phyloP scores from a whole-genome alignment of 2,329 filamentous ascomycete species.

The Penicillium sp. region DNA sequence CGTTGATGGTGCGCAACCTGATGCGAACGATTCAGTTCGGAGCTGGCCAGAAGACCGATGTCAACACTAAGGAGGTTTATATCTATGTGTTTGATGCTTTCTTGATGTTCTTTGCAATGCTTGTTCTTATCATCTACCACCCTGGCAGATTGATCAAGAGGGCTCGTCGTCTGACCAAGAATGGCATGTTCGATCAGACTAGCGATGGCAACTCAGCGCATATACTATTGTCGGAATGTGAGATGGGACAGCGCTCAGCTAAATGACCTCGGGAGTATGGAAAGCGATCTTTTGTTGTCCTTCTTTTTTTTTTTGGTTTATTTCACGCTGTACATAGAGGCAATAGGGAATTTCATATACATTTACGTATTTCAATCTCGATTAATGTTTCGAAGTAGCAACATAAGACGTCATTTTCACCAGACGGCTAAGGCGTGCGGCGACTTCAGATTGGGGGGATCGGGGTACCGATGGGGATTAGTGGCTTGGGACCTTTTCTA shows the following conservation, averaged over 20 bases:
- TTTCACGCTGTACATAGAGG: no score
- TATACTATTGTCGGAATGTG: conserved; percentile 19
- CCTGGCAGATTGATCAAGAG: conserved; percentile 25
- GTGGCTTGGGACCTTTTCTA: not conserved
- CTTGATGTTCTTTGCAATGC: conserved; percentile 27
- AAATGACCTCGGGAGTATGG: not conserved
- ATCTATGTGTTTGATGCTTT: conserved; percentile 37
- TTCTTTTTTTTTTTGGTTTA: not conserved
- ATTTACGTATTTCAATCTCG: no score
- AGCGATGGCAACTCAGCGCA: conserved; percentile 8
- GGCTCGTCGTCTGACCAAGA: conserved; percentile 14
- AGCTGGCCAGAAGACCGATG: conserved; percentile 5
- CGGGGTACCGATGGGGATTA: conserved; percentile 2
- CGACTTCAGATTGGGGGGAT: no score
- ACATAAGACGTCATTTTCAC: no score
- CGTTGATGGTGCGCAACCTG: conserved; percentile 31
- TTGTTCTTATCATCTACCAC: conserved; percentile 27
- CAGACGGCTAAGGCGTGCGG: no score
- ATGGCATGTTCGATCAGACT: conserved; percentile 9
- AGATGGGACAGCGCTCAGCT: not conserved
- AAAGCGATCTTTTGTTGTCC: not conserved
- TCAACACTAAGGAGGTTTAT: conserved; percentile 29
- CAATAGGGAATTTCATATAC: no score
- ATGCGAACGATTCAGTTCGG: conserved; percentile 33
- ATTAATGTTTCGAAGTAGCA: no score